Conservation (phyloP, 2,329 filamentous ascomycete genomes). For the Microascus cirrosus region DNA sequence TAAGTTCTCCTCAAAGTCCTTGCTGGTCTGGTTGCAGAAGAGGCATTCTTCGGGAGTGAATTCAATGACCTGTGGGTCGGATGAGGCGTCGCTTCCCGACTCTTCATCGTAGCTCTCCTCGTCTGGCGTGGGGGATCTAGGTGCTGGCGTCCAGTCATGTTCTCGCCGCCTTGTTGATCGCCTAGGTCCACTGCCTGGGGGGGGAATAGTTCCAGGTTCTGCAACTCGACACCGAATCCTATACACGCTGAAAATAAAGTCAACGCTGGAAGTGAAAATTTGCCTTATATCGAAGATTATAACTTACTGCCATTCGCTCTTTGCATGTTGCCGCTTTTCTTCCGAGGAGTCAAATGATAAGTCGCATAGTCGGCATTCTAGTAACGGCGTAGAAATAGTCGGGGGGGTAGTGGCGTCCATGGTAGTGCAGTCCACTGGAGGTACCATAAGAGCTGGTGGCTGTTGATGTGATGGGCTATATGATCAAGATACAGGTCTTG, state of each 20-base stretch:
- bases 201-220: neutral
- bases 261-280: neutral
- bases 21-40: conserved; percentile 24
- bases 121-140: neutral
- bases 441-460: neutral
- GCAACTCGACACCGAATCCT: conserved; percentile 5
- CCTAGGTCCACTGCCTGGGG: neutral
- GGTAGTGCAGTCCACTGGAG: neutral
- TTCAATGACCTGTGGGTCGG: neutral
- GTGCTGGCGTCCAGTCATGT: neutral
- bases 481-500: neutral
- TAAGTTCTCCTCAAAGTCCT: conserved; percentile 23
- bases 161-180: neutral
- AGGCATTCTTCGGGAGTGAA: conserved; percentile 24
- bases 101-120: neutral
- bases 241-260: conserved; percentile 5
- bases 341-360: neutral
- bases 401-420: neutral
- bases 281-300: neutral
- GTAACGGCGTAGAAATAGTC: neutral
- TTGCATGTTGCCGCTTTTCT: conserved; percentile 2
- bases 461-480: neutral
- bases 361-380: conserved; percentile 1
- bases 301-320: conserved; percentile 5
- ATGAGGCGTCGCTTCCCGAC: neutral